Conservation (phyloP, 441 rosid genomes). For the Viola pubescens region DNA sequence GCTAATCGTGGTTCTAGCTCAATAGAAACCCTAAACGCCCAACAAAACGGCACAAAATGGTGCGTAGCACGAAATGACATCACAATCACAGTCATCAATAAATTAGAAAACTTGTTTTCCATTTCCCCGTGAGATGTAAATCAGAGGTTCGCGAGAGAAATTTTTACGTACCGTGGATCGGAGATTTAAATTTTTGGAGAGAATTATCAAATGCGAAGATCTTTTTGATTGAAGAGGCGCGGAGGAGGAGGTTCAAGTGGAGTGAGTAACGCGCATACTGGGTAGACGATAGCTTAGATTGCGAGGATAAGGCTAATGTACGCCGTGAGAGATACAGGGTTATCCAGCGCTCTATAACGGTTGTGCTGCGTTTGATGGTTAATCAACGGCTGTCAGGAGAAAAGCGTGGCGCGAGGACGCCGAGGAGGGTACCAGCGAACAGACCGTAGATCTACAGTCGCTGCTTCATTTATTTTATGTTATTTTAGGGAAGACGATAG, state of each 20-base stretch:
- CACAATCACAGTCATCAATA: neutral
- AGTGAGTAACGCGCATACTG: conserved; percentile 21
- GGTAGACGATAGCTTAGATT: conserved; percentile 21
- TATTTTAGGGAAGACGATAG: too few species aligned
- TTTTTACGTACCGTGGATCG: neutral
- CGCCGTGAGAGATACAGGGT: conserved; percentile 11
- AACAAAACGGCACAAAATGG: neutral
- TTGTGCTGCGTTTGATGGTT: too few species aligned
- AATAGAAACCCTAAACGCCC: neutral
- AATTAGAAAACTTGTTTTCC: neutral
- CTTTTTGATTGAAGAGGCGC: neutral
- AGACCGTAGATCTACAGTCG: too few species aligned
- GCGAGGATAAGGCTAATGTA: conserved; percentile 15
- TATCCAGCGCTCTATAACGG: neutral
- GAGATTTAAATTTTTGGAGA: neutral
- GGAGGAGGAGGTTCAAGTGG: conserved; percentile 7
- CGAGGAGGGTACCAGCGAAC: too few species aligned
- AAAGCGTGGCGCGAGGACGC: too few species aligned
- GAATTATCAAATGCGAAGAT: neutral
- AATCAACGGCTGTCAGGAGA: too few species aligned
- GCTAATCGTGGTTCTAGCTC: neutral
- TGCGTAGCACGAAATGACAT: neutral
- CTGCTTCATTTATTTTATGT: too few species aligned
- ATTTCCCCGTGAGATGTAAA: neutral
- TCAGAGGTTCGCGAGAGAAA: neutral